Evolutionary conservation across 2,329 filamentous ascomycete species (phyloP), one percentile per base, ranked within the genome.

Genomic region (Fusarium sp.): DNA sequence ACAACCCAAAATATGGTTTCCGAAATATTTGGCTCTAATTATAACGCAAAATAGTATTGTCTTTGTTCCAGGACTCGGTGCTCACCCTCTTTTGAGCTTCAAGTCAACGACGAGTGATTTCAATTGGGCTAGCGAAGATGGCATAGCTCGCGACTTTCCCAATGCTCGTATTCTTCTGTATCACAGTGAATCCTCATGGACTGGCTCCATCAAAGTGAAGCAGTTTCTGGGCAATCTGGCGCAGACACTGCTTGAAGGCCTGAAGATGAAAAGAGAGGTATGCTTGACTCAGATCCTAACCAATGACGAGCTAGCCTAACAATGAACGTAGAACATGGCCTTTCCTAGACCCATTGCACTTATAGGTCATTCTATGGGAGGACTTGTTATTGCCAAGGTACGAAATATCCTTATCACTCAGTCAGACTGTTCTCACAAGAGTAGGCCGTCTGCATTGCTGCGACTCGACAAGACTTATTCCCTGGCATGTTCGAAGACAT

Each of bases 301-400:
- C 8, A 5, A 6, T 18, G n/a, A 16, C 57, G 29, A 20, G 8
- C 5, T 20, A 4, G 2, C 9, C 33, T 70, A 8, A 67, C 35
- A 20, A 16, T 12, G 3, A 21, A 1, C 2, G 4, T 10, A 69
- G 66, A 33, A 53, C 12, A 23, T 44, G 16, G 23, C n/a, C 18
- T 41, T 39, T 33, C 33, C 76, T 28, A 75, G 80, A 4, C 81
- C 82, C 2, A 80, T 83, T 12, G 77, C 82, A 0, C 81, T 83
- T 35, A 79, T 83, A 16, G 81, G 80, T 0, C 81, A 83, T 37
- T 81, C 80, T 21, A 83, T 83, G 81, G 81, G 81, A 11, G 81
- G 81, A 9, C 72, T 83, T 8, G 81, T 83, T 2, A 76, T 83
- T 31, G 80, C 81, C 13, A 83, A 83, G 66, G 81, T 79, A 16